Percentiles rank a stretch among this genome's conserved stretches.
These are phyloP conservation scores for Aspergillus ellipticus DNA, from an alignment of 495 filamentous ascomycete genomes.

Conservation along the genomic window DNA sequence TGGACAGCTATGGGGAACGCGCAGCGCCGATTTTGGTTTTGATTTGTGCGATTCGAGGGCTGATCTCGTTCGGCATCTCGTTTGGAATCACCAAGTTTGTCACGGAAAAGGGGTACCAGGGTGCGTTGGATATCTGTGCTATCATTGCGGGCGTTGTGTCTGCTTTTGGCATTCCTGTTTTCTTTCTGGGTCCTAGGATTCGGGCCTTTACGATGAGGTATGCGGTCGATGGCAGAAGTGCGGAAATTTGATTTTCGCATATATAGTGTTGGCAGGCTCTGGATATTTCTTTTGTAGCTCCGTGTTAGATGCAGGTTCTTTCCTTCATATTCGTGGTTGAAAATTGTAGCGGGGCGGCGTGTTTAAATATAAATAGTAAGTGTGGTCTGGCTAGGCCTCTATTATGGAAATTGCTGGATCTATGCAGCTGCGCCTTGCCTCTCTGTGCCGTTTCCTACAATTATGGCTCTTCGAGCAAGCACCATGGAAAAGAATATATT, in stretches of 20 bases:
- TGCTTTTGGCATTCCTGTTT: background rate
- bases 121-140: background rate
- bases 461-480: no score
- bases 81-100: background rate
- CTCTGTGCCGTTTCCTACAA: no score
- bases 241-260: background rate
- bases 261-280: no score
- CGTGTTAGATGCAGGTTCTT: no score
- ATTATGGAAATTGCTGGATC: no score
- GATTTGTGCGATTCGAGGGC: slow-evolving; percentile 21
- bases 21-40: slow-evolving; percentile 24
- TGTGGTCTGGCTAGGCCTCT: no score
- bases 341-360: no score
- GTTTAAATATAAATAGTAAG: no score
- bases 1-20: slow-evolving; percentile 22
- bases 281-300: background rate
- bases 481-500: no score
- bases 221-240: slow-evolving; percentile 1
- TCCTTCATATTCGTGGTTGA: no score
- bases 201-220: background rate
- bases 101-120: background rate
- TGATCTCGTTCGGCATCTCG: slow-evolving; percentile 30
- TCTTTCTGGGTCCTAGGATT: background rate
- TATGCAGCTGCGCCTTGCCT: no score
- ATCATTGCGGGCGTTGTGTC: background rate